A percentile compares a stretch with the other conserved stretches of the same genome.
These are phyloP conservation scores for Triticum urartu DNA, from an alignment of 176 grass and related monocot genomes.

Conservation along the genomic window DNA sequence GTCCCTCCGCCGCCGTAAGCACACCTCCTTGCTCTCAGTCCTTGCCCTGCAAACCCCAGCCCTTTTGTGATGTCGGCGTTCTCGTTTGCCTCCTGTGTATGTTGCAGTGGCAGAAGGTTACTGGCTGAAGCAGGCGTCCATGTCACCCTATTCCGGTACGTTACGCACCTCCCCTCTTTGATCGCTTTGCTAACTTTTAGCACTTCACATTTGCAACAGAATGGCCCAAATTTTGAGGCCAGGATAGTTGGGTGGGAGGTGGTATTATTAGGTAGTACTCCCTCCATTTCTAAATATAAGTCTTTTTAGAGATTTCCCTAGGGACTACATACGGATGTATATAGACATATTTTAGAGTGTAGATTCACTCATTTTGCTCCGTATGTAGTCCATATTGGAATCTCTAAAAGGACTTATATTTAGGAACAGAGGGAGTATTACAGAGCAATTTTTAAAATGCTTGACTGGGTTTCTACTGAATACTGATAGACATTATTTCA, in stretches of 20 bases:
- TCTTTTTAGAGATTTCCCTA: no score
- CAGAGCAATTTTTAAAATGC: background rate
- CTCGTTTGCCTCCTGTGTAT: background rate
- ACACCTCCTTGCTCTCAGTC: background rate
- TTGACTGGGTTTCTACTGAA: background rate
- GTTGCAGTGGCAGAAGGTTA: slow-evolving; percentile 84
- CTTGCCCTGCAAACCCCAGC: background rate
- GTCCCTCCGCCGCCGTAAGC: slow-evolving; percentile 47
- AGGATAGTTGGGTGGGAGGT: background rate
- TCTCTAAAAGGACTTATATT: no score
- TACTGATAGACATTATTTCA: background rate
- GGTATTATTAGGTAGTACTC: background rate
- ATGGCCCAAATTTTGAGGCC: background rate
- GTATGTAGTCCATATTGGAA: no score
- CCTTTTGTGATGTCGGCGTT: background rate
- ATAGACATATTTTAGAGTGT: no score
- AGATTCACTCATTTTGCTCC: no score
- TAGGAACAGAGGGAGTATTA: no score
- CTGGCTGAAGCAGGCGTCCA: slow-evolving; percentile 90
- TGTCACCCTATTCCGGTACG: slow-evolving; percentile 83
- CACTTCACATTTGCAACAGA: slow-evolving; percentile 1
- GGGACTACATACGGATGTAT: no score
- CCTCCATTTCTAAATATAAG: no score
- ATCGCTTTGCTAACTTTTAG: background rate
- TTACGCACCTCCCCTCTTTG: background rate